These are phyloP conservation scores for Eimeria nieschulzi DNA, from an alignment of 169 alveolate species.

Conservation along the genomic window DNA sequence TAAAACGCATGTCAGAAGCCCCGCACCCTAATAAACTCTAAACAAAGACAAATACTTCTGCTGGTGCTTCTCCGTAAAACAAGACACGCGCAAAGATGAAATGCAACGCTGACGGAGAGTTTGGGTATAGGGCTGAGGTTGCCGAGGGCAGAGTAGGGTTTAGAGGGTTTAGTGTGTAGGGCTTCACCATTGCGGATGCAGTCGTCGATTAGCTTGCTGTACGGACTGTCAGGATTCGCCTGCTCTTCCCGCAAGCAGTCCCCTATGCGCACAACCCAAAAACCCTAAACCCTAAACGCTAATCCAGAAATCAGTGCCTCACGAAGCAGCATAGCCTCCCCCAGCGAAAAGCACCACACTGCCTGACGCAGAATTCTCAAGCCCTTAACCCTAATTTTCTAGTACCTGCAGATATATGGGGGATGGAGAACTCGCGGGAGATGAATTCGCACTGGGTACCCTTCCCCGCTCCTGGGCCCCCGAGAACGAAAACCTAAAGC, in stretches of 20 bases:
- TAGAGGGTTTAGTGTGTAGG: slow-evolving; percentile 25
- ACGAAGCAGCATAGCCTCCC: background rate
- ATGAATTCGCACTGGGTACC: slow-evolving; percentile 86
- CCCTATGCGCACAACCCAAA: slow-evolving; percentile 8
- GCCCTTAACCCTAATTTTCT: background rate
- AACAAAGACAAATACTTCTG: no score
- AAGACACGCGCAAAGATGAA: no score
- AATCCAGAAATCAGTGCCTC: background rate
- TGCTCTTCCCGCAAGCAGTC: slow-evolving; percentile 83
- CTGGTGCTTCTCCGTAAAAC: no score
- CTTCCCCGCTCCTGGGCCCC: slow-evolving; percentile 91
- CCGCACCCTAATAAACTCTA: no score
- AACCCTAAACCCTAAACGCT: slow-evolving; percentile 28
- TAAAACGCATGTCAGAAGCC: background rate
- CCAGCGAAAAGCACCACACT: no score
- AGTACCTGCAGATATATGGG: slow-evolving; percentile 70
- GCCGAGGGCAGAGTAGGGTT: background rate
- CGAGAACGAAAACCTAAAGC: slow-evolving; percentile 81
- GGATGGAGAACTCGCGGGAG: slow-evolving; percentile 82
- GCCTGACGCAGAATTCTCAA: no score
- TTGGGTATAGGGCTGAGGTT: no score
- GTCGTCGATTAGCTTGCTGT: slow-evolving; percentile 75
- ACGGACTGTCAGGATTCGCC: slow-evolving; percentile 76
- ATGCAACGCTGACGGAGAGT: no score
- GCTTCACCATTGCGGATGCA: slow-evolving; percentile 81